phyloP scores from a whole-genome alignment of 1,284 basidiomycete genomes.

The Cystobasidium slooffiae region DNA sequence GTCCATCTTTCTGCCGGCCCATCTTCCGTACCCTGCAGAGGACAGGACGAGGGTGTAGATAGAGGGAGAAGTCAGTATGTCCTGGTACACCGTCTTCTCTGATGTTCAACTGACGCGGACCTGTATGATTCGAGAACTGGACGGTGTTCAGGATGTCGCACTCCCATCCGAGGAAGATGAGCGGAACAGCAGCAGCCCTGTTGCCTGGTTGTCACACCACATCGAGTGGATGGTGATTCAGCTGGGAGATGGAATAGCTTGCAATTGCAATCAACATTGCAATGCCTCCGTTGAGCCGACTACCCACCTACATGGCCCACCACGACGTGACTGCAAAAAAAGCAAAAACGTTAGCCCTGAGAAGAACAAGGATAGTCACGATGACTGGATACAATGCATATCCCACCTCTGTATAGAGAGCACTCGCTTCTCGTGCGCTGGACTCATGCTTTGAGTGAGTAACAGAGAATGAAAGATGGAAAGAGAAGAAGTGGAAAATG shows the following conservation, averaged over 20 bases:
- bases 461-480: background rate
- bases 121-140: slow-evolving; percentile 85
- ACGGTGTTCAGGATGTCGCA: slow-evolving; percentile 97
- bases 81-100: background rate
- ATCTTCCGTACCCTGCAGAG: slow-evolving; percentile 56
- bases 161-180: slow-evolving; percentile 93
- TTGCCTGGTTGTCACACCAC: slow-evolving; percentile 62
- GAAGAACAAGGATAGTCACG: no score
- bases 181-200: slow-evolving; percentile 85
- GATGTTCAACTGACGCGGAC: slow-evolving; percentile 60
- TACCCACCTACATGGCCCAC: slow-evolving; percentile 86
- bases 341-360: no score
- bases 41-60: background rate
- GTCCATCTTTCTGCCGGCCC: slow-evolving; percentile 58
- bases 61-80: no score
- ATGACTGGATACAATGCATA: no score
- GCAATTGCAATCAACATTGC: no score
- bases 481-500: background rate
- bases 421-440: slow-evolving; percentile 52
- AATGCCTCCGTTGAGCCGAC: background rate
- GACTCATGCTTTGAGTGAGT: slow-evolving; percentile 12
- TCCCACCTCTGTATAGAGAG: slow-evolving; percentile 69
- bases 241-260: background rate
- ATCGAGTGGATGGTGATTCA: background rate
- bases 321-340: slow-evolving; percentile 90